These are phyloP conservation scores for Psophocarpus tetragonolobus DNA, from an alignment of 306 rosid species.

Conservation along the genomic window DNA sequence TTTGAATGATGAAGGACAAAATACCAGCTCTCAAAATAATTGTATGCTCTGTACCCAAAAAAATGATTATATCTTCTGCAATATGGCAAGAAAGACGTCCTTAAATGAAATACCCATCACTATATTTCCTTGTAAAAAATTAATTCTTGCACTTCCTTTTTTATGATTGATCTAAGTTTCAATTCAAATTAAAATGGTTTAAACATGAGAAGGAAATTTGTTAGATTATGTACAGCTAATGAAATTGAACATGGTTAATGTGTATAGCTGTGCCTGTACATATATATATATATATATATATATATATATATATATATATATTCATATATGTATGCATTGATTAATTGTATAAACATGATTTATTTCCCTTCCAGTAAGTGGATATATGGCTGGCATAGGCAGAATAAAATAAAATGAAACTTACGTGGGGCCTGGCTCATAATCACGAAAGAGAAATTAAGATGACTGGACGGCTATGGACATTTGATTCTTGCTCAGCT, in stretches of 20 bases:
- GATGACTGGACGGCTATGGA: slow-evolving; percentile 42
- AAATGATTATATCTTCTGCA: slow-evolving; percentile 2
- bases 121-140: neutral
- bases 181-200: neutral
- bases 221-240: neutral
- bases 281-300: too few species aligned
- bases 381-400: slow-evolving; percentile 50
- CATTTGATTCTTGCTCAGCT: slow-evolving; percentile 46
- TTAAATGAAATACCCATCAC: neutral
- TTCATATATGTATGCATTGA: neutral
- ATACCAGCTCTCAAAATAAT: slow-evolving; percentile 34
- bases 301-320: too few species aligned
- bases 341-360: neutral
- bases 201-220: neutral
- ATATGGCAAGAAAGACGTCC: neutral
- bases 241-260: slow-evolving; percentile 3
- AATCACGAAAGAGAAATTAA: slow-evolving; percentile 69
- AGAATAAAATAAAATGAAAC: slow-evolving; percentile 32
- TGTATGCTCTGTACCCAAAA: slow-evolving; percentile 2
- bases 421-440: slow-evolving; percentile 55
- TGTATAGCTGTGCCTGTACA: too few species aligned
- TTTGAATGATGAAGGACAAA: slow-evolving; percentile 36
- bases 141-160: neutral
- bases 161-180: neutral
- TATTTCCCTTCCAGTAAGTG: slow-evolving; percentile 26